Base-by-base conservation (phyloP, 2,329 filamentous ascomycete species). In the Colletotrichum sp. region DNA sequence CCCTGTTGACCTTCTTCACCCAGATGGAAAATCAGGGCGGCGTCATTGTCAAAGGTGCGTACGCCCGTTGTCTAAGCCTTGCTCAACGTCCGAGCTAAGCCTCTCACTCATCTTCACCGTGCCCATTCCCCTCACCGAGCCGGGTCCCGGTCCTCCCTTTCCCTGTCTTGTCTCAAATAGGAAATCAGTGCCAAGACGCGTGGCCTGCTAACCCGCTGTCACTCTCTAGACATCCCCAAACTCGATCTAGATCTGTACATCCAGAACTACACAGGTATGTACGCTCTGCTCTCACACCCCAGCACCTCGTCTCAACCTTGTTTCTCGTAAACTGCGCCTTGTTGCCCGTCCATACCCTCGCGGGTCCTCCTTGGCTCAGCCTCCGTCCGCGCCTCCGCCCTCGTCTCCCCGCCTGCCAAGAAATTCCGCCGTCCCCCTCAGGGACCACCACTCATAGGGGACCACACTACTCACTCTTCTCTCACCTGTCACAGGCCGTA, bases 241-340 rank as follows among this genome's bases (percentile, higher is more conserved):
- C 93, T 98, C 79, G 97, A 98, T 80, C 90, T 99, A 56, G 95
- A 98, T 76, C 91, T 94, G 48, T 98, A 98, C 84, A 94, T 98
- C 66, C 90, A 93, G 78, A 98, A 98, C 82, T 99, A 98, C 85
- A 90, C 88, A 82, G 95, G 96, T 96, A 85, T 61, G 43, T 52
- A 52, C 43, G 43, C 43, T 52, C 43, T 52, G 87, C 78, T 8
- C n/a, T 48, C 62, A 48, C 28, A 28, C 52, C 30, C 56, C 13
- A 62, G 21, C 43, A 52, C 43, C 52, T 60, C 70, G 70, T 62
- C 38, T 13, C 34, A 62, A 73, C 30, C 73, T 38, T 73, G 70
- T 73, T 73, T 65, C 62, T 69, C 69, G 32, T 73, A 65, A 62
- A 68, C 55, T 68, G 64, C 64, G 70, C 70, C 70, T 72, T 36